Percentiles rank a stretch among this genome's conserved stretches.
These are phyloP conservation scores for Lentinula raphanica DNA, from an alignment of 768 basidiomycete genomes.

Conservation along the genomic window DNA sequence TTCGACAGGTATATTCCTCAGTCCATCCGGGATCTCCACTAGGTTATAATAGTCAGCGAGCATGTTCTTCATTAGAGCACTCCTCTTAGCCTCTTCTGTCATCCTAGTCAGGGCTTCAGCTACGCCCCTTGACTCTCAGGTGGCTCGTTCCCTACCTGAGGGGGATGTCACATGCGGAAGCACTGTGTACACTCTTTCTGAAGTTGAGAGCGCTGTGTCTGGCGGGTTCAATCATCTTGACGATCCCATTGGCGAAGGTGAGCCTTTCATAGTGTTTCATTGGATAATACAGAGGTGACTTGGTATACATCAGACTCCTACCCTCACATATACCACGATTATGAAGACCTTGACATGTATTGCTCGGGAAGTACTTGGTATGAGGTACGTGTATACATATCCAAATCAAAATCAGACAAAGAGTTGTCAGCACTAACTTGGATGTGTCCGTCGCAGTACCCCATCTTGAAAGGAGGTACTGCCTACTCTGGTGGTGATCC, in stretches of 20 bases:
- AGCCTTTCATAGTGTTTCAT: not conserved
- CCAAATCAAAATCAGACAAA: no score
- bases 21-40: not conserved
- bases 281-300: not conserved
- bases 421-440: no score
- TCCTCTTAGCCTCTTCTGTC: not conserved
- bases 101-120: not conserved
- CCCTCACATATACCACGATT: conserved; percentile 18
- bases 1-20: not conserved
- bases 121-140: not conserved
- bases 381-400: no score
- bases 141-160: conserved; percentile 13
- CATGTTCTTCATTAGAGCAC: not conserved
- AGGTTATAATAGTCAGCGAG: not conserved
- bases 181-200: conserved; percentile 13
- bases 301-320: conserved; percentile 13
- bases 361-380: conserved; percentile 13
- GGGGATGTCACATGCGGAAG: conserved; percentile 18
- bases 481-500: conserved; percentile 18
- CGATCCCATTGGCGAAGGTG: conserved; percentile 12
- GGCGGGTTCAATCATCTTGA: conserved; percentile 12
- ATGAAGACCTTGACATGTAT: conserved; percentile 16
- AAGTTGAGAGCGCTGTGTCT: conserved; percentile 13
- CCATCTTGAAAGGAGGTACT: conserved; percentile 14
- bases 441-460: conserved; percentile 13